Percentiles rank a stretch among this genome's conserved stretches.
Evolutionary conservation across 768 basidiomycete species (phyloP).

Genomic region (Hypsizygus marmoreus): DNA sequence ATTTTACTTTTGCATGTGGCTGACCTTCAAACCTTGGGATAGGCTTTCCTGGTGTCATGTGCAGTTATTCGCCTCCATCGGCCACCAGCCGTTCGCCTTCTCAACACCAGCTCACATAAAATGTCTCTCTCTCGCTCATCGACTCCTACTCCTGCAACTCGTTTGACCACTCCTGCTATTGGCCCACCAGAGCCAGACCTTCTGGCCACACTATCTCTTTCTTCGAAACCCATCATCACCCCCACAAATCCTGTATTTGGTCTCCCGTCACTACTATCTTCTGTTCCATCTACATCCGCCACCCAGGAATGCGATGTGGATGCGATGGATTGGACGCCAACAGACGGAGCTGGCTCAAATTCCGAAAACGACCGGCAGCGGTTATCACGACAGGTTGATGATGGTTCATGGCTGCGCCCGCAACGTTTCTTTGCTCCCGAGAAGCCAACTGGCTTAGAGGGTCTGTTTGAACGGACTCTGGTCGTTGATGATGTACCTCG

Average conservation of each 20-base stretch:
- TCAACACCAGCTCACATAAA: constrained; percentile 53
- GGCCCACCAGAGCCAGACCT: constrained; percentile 52
- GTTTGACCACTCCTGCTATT: constrained; percentile 17
- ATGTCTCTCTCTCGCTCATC: constrained; percentile 42
- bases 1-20: constrained; percentile 1
- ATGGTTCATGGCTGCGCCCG: constrained; percentile 61
- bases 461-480: constrained; percentile 62
- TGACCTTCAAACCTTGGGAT: constrained; percentile 2
- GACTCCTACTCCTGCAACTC: constrained; percentile 37
- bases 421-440: constrained; percentile 81
- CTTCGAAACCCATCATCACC: constrained; percentile 59
- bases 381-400: constrained; percentile 24
- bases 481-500: constrained; percentile 47
- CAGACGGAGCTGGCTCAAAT: constrained; percentile 30
- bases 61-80: constrained; percentile 62
- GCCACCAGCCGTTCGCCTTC: constrained; percentile 70
- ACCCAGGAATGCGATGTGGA: constrained; percentile 38
- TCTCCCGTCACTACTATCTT: constrained; percentile 55
- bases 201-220: constrained; percentile 62
- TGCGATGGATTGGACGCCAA: constrained; percentile 70
- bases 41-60: constrained; percentile 57
- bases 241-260: constrained; percentile 65
- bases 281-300: constrained; percentile 24
- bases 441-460: constrained; percentile 75
- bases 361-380: constrained; percentile 22